Base-by-base conservation (phyloP, 75 land plant genomes). In the Picea sitchensis region DNA sequence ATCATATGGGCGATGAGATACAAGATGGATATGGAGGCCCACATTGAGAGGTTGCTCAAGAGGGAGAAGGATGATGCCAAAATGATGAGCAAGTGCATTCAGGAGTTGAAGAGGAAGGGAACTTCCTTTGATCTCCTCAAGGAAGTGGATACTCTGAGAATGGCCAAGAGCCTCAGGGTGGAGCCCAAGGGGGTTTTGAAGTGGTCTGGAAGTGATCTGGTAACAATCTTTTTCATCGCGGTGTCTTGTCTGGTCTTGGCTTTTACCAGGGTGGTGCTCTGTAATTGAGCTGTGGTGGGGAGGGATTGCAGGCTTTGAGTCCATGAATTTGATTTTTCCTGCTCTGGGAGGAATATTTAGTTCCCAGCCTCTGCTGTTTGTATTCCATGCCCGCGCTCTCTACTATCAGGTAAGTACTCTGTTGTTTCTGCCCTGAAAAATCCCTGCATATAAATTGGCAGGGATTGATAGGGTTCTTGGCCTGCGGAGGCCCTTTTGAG, bases 141-240 rank as follows among this genome's bases (percentile, higher is more conserved):
- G 85, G 93, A 91, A 80, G 91, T 89, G 2, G 93, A 91, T 72
- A 88, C 93, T 58, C 69, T 91, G 44, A 60, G 93, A 76, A 84
- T 91, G 78, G 93, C 93, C 3, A 91, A 91, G 84, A 89, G 91
- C 60, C 56, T 91, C 79, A 32, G 89, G 36, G 83, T 91, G 32
- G 93, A 91, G 73, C 80, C 87, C 14, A 91, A 82, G 65, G 81
- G 71, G 36, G 88, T 81, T 61, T 61, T 74, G 82, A 88, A 78
- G 76, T 91, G 93, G 93, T 84, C 92, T 15, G 81, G 76, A 17
- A 88, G 88, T 82, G 93, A 91, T 58, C 80, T 87, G 65, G 87
- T 85, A 12, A 80, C 89, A 17, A 47, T 91, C 59, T 82, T 91
- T 63, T 81, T 91, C 69, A 77, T 91, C 65, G 62, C 81, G 13